phyloP scores from a whole-genome alignment of 1,284 basidiomycete genomes.

The Cutaneotrichosporon sp. region DNA sequence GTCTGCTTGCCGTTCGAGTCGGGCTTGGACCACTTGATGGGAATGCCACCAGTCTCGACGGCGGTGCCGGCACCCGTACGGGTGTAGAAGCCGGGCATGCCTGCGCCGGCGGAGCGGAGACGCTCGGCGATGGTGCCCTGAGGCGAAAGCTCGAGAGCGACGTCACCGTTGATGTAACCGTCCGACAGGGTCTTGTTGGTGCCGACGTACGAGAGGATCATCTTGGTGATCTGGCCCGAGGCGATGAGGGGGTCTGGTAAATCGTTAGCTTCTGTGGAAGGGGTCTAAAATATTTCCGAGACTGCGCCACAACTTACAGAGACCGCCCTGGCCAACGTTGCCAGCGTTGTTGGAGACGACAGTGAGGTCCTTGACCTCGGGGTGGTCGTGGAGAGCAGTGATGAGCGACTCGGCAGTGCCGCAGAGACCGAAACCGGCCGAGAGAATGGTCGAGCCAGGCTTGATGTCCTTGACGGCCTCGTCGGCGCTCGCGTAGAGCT shows the following conservation, averaged over 20 bases:
- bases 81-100: constrained; percentile 94
- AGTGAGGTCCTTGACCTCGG: constrained; percentile 66
- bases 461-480: constrained; percentile 77
- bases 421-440: constrained; percentile 58
- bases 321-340: constrained; percentile 61
- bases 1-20: constrained; percentile 37
- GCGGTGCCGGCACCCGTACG: constrained; percentile 86
- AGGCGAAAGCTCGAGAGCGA: constrained; percentile 80
- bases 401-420: constrained; percentile 69
- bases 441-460: constrained; percentile 69
- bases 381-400: constrained; percentile 66
- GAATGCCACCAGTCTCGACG: constrained; percentile 66
- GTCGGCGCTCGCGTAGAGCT: constrained; percentile 72
- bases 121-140: constrained; percentile 91
- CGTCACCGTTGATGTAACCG: constrained; percentile 72
- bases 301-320: constrained; percentile 56
- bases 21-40: constrained; percentile 44
- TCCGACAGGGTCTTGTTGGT: constrained; percentile 51
- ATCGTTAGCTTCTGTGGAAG: not conserved
- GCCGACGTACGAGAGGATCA: constrained; percentile 84
- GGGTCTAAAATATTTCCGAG: not conserved
- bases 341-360: constrained; percentile 91
- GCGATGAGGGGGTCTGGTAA: constrained; percentile 70
- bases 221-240: constrained; percentile 66
- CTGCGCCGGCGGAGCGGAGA: constrained; percentile 83